Percentiles rank a stretch among this genome's conserved stretches.
Conservation (phyloP, 1,284 basidiomycete species). For the Ganoderma meredithae region DNA sequence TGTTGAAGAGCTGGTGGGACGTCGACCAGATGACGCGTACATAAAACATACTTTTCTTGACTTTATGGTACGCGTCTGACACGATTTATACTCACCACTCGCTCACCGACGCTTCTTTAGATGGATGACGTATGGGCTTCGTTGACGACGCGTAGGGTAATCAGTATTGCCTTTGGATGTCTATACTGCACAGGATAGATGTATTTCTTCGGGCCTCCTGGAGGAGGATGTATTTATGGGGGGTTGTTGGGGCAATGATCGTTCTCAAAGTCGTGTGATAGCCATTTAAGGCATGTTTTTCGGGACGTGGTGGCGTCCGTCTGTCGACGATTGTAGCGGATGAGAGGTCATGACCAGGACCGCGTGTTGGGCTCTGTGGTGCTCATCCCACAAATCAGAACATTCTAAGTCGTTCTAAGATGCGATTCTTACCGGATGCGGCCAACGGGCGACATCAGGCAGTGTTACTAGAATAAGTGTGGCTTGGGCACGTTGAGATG, state of each 20-base stretch:
- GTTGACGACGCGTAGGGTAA: neutral
- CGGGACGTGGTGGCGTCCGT: neutral
- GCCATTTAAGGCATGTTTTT: neutral
- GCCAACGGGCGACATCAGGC: slow-evolving; percentile 17
- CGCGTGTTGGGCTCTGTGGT: neutral
- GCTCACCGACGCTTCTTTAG: neutral
- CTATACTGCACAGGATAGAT: slow-evolving; percentile 20
- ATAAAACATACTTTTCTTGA: neutral
- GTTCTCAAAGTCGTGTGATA: neutral
- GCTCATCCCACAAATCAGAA: slow-evolving; percentile 22
- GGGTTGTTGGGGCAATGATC: neutral
- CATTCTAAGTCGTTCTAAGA: slow-evolving; percentile 13
- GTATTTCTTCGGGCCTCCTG: slow-evolving; percentile 6
- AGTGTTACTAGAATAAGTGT: slow-evolving; percentile 14
- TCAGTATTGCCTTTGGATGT: slow-evolving; percentile 17
- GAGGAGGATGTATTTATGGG: slow-evolving; percentile 20
- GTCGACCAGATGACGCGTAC: slow-evolving; percentile 47
- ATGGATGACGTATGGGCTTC: neutral
- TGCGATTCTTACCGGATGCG: slow-evolving; percentile 15
- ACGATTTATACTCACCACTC: neutral
- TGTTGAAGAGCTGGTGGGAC: slow-evolving; percentile 63
- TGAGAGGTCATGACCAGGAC: slow-evolving; percentile 7
- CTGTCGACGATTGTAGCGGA: neutral
- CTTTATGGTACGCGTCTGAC: neutral
- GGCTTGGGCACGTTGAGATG: slow-evolving; percentile 23